phyloP scores from a whole-genome alignment of 2,329 filamentous ascomycete genomes.

The Pseudogymnoascus sp. region DNA sequence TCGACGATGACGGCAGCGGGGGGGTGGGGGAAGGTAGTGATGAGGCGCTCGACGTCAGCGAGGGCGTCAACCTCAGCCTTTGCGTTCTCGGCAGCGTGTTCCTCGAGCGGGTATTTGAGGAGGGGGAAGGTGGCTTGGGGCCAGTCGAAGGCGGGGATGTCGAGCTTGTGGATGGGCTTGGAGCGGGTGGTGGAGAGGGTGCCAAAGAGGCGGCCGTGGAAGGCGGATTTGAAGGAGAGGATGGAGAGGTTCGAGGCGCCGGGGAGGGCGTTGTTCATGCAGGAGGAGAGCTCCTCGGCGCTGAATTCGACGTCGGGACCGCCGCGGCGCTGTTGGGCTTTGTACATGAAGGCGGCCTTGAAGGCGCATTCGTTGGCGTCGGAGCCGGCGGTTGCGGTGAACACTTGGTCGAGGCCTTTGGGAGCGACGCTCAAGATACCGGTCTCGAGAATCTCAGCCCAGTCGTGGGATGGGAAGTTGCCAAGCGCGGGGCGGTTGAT shows the following conservation, averaged over 20 bases:
- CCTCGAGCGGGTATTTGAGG: slow-evolving; percentile 67
- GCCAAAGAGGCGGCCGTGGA: slow-evolving; percentile 76
- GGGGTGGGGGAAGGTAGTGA: slow-evolving; percentile 58
- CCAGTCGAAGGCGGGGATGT: slow-evolving; percentile 85
- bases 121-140: slow-evolving; percentile 73
- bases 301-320: slow-evolving; percentile 58
- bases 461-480: slow-evolving; percentile 71
- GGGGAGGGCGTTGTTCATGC: slow-evolving; percentile 64
- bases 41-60: slow-evolving; percentile 61
- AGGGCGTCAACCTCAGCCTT: slow-evolving; percentile 65
- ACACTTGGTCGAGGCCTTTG: slow-evolving; percentile 68
- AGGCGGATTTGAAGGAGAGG: slow-evolving; percentile 67
- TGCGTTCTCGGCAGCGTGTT: slow-evolving; percentile 60
- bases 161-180: slow-evolving; percentile 78
- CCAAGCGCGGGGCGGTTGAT: slow-evolving; percentile 74
- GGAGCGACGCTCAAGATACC: slow-evolving; percentile 66
- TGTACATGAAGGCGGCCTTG: slow-evolving; percentile 82
- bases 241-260: slow-evolving; percentile 69
- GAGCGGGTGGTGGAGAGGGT: slow-evolving; percentile 69
- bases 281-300: slow-evolving; percentile 55
- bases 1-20: slow-evolving; percentile 68
- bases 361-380: slow-evolving; percentile 80
- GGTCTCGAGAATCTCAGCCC: slow-evolving; percentile 61
- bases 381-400: slow-evolving; percentile 70
- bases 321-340: slow-evolving; percentile 62